Percentiles rank a stretch among this genome's conserved stretches.
phyloP scores from a whole-genome alignment of 2,329 filamentous ascomycete genomes.

The Ophiostoma sp. region DNA sequence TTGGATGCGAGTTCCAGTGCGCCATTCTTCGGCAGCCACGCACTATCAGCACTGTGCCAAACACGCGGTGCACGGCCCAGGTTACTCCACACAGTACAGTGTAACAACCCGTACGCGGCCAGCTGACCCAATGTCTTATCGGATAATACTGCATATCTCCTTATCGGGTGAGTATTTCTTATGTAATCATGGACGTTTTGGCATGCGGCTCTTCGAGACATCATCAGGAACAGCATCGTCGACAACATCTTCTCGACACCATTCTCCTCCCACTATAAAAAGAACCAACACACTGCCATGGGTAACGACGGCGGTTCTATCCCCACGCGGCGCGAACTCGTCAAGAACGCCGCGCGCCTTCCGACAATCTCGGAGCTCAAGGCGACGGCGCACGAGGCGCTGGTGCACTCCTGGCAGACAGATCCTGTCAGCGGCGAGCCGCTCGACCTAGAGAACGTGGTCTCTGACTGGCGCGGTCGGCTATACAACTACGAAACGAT shows the following conservation, averaged over 20 bases:
- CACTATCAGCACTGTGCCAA: background rate
- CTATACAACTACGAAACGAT: conserved; percentile 95
- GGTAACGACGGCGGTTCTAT: conserved; percentile 98
- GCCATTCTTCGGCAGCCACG: background rate
- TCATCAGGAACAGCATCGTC: background rate
- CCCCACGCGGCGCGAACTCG: conserved; percentile 89
- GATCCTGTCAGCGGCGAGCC: conserved; percentile 79
- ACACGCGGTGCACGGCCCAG: background rate
- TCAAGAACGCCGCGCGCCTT: conserved; percentile 82
- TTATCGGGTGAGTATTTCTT: background rate
- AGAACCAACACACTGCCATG: conserved; percentile 48
- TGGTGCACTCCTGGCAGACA: conserved; percentile 78
- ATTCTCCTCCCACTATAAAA: background rate
- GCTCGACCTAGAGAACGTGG: conserved; percentile 64
- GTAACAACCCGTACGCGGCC: background rate
- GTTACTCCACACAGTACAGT: background rate
- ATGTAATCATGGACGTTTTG: background rate
- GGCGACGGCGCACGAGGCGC: conserved; percentile 77
- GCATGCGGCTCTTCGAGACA: background rate
- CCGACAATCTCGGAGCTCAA: conserved; percentile 83
- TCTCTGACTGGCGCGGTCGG: conserved; percentile 76
- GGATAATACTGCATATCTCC: background rate
- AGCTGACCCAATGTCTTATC: conserved; percentile 1
- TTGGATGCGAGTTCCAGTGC: background rate
- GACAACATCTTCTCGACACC: background rate